phyloP scores from a whole-genome alignment of 2,329 filamentous ascomycete genomes.

The Myriosclerotinia scirpicola region DNA sequence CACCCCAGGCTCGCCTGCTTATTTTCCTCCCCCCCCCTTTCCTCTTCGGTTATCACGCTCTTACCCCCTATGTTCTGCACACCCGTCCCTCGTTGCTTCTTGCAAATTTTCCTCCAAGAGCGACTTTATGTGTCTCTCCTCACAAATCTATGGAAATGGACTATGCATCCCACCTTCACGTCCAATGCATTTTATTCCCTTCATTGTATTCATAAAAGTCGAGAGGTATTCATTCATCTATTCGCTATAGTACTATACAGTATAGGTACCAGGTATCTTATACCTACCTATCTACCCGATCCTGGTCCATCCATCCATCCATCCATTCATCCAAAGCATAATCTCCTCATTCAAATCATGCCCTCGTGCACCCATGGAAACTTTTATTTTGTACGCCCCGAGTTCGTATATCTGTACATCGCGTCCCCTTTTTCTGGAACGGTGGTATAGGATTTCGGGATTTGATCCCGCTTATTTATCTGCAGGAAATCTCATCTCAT shows the following conservation, averaged over 20 bases:
- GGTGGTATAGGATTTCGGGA: not conserved
- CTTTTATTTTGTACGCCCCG: constrained; percentile 16
- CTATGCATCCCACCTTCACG: not conserved
- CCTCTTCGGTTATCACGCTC: too few species aligned
- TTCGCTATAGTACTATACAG: constrained; percentile 29
- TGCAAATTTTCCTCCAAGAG: too few species aligned
- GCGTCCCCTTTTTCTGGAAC: not conserved
- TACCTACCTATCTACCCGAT: not conserved
- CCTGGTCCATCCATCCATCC: not conserved
- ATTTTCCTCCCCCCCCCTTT: too few species aligned
- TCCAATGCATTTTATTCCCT: not conserved
- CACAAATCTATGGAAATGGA: not conserved
- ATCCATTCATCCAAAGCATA: not conserved
- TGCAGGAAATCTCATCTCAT: not conserved
- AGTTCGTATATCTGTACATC: constrained; percentile 5
- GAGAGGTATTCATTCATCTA: constrained; percentile 23
- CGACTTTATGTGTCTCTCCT: too few species aligned
- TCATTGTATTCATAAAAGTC: not conserved
- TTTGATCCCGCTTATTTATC: not conserved
- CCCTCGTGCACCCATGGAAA: constrained; percentile 11
- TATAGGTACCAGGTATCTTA: constrained; percentile 22
- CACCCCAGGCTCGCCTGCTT: too few species aligned
- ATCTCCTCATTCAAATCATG: not conserved
- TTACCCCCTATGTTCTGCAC: too few species aligned
- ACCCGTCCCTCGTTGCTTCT: too few species aligned